Evolutionary conservation across 2,329 filamentous ascomycete genomes (phyloP).

Genomic region (Macrophomina phaseolina): DNA sequence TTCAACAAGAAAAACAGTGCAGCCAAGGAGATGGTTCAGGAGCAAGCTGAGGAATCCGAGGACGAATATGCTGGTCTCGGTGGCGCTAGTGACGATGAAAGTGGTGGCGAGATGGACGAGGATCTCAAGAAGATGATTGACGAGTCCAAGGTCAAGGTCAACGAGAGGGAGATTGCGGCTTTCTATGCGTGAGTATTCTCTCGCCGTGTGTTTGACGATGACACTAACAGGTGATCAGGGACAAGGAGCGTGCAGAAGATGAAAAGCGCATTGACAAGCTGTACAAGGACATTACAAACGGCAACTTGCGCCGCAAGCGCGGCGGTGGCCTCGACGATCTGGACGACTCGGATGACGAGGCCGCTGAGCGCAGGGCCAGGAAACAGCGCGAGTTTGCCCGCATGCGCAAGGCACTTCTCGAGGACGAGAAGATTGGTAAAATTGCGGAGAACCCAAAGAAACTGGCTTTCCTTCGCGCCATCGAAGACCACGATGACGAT

Average conservation of each 20-base stretch:
- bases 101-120: slow-evolving; percentile 74
- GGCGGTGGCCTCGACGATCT: slow-evolving; percentile 76
- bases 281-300: slow-evolving; percentile 90
- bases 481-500: slow-evolving; percentile 77
- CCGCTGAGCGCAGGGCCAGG: slow-evolving; percentile 72
- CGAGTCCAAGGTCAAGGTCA: slow-evolving; percentile 73
- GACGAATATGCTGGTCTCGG: slow-evolving; percentile 97
- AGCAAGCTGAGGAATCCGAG: slow-evolving; percentile 95
- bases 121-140: slow-evolving; percentile 89
- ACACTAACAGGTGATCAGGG: slow-evolving; percentile 54
- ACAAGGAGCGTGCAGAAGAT: slow-evolving; percentile 78
- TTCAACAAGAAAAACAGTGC: slow-evolving; percentile 88
- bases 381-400: slow-evolving; percentile 88
- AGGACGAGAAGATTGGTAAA: slow-evolving; percentile 88
- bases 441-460: slow-evolving; percentile 89
- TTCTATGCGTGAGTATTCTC: slow-evolving; percentile 77
- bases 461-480: slow-evolving; percentile 85
- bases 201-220: too few relatives aligned
- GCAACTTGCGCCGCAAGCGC: slow-evolving; percentile 82
- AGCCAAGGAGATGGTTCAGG: slow-evolving; percentile 82
- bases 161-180: slow-evolving; percentile 82
- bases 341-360: slow-evolving; percentile 91
- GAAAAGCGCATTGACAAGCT: slow-evolving; percentile 90
- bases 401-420: slow-evolving; percentile 86
- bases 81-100: slow-evolving; percentile 86